Evolutionary conservation across 768 basidiomycete genomes (phyloP).

Genomic region (Trametes cubensis): DNA sequence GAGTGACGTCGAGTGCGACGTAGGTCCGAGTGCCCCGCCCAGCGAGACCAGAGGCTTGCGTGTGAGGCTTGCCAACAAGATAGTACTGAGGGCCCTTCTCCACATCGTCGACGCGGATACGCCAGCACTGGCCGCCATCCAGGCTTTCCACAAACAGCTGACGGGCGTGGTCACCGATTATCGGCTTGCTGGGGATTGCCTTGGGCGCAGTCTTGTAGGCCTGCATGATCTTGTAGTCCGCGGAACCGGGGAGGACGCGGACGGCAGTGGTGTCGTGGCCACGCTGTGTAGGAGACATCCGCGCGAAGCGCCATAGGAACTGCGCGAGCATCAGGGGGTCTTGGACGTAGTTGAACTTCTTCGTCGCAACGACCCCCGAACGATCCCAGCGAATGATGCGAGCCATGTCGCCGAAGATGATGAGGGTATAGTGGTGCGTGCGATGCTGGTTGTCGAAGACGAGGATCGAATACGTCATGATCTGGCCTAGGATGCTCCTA

Average conservation of each 20-base stretch:
- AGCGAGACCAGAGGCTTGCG: not conserved
- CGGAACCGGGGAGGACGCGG: not conserved
- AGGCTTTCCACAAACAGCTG: not conserved
- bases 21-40: constrained; percentile 9
- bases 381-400: constrained; percentile 14
- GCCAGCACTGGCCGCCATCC: too few relatives aligned
- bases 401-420: constrained; percentile 9
- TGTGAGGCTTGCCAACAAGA: constrained; percentile 6
- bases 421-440: constrained; percentile 2
- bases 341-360: constrained; percentile 9
- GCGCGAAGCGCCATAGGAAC: constrained; percentile 11
- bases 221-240: not conserved
- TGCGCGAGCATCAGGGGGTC: not conserved
- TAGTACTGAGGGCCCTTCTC: not conserved
- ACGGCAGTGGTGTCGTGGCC: constrained; percentile 3
- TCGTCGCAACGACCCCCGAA: constrained; percentile 3
- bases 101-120: not conserved
- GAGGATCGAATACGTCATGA: not conserved
- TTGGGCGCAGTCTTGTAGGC: not conserved
- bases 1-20: not conserved
- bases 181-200: not conserved
- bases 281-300: not conserved
- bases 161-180: constrained; percentile 1
- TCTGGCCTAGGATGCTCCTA: not conserved
- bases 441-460: constrained; percentile 10